Percentiles rank a stretch among this genome's conserved stretches.
phyloP scores from a whole-genome alignment of 768 basidiomycete genomes.

The Xerocomellus chrysenteron region DNA sequence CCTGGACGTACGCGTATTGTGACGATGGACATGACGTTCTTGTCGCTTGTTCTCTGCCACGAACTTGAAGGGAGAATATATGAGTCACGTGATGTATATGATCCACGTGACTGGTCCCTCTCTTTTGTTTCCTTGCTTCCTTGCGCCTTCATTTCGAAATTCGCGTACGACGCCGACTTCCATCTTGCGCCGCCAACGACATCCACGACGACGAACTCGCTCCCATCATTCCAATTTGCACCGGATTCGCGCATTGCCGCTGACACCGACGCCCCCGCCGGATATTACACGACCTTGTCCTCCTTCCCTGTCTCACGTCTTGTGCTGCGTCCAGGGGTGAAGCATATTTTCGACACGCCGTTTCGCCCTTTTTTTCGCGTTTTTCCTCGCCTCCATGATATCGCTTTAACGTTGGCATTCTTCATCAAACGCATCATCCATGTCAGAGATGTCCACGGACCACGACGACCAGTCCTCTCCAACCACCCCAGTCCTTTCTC shows the following conservation, averaged over 20 bases:
- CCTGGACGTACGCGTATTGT: conserved; percentile 56
- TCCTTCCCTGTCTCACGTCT: conserved; percentile 7
- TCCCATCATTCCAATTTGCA: neutral
- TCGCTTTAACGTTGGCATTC: conserved; percentile 12
- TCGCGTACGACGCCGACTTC: conserved; percentile 16
- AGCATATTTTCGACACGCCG: conserved; percentile 9
- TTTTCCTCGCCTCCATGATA: conserved; percentile 18
- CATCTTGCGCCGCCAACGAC: conserved; percentile 12
- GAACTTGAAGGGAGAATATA: neutral
- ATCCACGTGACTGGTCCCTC: neutral
- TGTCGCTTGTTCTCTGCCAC: neutral
- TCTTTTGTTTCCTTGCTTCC: conserved; percentile 17
- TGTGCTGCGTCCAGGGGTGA: neutral
- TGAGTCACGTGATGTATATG: too few species aligned
- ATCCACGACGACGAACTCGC: neutral
- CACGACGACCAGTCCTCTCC: conserved; percentile 22
- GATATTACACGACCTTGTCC: conserved; percentile 4
- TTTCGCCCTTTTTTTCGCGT: neutral
- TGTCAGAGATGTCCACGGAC: conserved; percentile 27
- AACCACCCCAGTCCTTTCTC: conserved; percentile 11
- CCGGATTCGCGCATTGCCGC: neutral
- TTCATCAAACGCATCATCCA: conserved; percentile 9
- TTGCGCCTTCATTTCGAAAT: conserved; percentile 16
- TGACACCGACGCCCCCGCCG: neutral
- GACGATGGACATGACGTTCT: conserved; percentile 57